Evolutionary conservation across 2,329 filamentous ascomycete genomes (phyloP), one percentile per base, ranked within the genome.

Genomic region (Colletotrichum trifolii): DNA sequence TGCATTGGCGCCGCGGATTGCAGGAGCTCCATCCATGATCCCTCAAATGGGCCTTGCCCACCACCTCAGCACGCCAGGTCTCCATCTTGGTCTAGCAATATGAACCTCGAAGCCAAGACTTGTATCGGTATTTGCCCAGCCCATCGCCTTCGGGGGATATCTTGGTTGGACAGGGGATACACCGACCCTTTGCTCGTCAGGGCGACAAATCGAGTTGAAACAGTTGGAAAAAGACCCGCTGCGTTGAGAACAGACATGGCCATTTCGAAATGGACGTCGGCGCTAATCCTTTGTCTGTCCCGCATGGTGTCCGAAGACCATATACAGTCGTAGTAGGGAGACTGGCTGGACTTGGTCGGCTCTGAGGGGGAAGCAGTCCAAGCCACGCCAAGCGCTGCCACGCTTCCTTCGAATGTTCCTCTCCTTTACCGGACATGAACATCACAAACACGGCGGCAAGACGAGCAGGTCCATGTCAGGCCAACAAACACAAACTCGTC

Each of bases 221-320:
- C 6, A 17, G 34, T 6, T 38, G 48, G 10, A 59, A 15, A 17
- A 34, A 17, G 60, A 49, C 54, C 48, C 55, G 60, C 55, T 54
- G 55, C 56, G 54, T 64, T 56, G 50, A 60, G 61, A 64, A 64
- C 25, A 46, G 56, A 50, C 39, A 46, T n/a, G 33, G 9, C n/a
- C 35, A 25, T 25, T 5, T 25, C 25, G 25, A 25, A 25, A 25
- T 25, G 25, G 25, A 5, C 25, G 25, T 25, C 25, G 25, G 25
- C 25, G 25, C 25, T 25, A 25, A 25, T 25, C 25, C 25, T 25
- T 25, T 25, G 25, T 25, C 4, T 25, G 25, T 25, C 25, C 25
- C 1, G 4, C 25, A 25, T 25, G 25, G 25, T 25, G 25, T 25
- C 3, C 25, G 25, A 25, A 25, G 3, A 25, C 25, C 25, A 25